Base-by-base conservation (phyloP, 345 rosid genomes). In the Iberis pinnata region DNA sequence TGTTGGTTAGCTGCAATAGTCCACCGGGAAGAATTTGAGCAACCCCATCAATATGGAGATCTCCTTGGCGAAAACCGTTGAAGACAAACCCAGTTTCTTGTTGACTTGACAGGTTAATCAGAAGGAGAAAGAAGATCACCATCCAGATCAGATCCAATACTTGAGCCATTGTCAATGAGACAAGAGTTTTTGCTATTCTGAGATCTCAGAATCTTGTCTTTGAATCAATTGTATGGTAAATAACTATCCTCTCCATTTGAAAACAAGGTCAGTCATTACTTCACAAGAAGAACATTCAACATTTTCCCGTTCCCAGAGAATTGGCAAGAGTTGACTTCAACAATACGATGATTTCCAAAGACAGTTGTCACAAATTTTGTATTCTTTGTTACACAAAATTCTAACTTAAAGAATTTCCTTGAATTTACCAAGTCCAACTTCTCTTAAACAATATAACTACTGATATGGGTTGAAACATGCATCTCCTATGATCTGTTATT, bases 1-100 rank as follows among this genome's bases (percentile, higher is more conserved):
- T 70, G 65, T 80, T 72, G 35, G 93, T 81, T 6, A 84, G 75
- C 72, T 76, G 76, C 51, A 79, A 53, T 1, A 79, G 50, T 37
- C 93, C 86, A 54, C 57, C 50, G 18, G 72, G 60, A 12, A 66
- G 78, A 62, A 79, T 63, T 1, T 50, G 45, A 15, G 88, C 83
- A 16, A 40, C 45, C 5, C 80, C 83, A 27, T 56, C 74, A 18
- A 75, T 66, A 33, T 12, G 19, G 37, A 68, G 43, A 42, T 70
- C 74, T 14, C 74, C 58, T 17, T 55, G 74, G 11, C 8, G 17
- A 68, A 80, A 84, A 53, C 80, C 80, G 19, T 75, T 43, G 77
- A 45, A 84, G 53, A 64, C 39, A 53, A 81, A 79, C 4, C 74
- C 62, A 12, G 43, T 42, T 38, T 44, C 47, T 41, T 56, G 70